Conservation (phyloP, 1,139 yeast genomes). For the Protomyces gravidus region DNA sequence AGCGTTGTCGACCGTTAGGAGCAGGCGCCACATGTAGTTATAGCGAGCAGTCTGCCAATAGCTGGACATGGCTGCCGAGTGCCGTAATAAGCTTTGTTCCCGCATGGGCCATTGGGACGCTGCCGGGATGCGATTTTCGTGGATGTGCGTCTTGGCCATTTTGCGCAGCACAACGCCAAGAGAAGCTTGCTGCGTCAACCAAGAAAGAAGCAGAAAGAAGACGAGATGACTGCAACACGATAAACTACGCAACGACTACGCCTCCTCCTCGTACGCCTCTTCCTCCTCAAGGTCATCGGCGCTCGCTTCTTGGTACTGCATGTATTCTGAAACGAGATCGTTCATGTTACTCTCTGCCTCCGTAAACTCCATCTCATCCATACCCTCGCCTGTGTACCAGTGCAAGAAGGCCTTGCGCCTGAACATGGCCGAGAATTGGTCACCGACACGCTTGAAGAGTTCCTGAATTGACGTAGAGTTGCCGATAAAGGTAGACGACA, state of each 20-base stretch:
- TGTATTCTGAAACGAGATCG: conserved; percentile 46
- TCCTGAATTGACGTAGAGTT: conserved; percentile 48
- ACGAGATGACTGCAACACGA: too few relatives aligned
- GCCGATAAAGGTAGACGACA: conserved; percentile 48
- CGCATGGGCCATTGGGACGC: too few relatives aligned
- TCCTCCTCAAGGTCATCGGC: conserved; percentile 42
- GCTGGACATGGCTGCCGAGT: too few relatives aligned
- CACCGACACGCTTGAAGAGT: conserved; percentile 44
- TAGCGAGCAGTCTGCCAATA: too few relatives aligned
- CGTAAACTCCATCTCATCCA: conserved; percentile 48
- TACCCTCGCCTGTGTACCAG: conserved; percentile 49
- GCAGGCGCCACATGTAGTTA: too few relatives aligned
- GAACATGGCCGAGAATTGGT: conserved; percentile 47
- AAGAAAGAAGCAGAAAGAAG: too few relatives aligned
- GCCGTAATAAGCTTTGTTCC: too few relatives aligned
- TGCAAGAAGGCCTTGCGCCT: conserved; percentile 47
- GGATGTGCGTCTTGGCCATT: background rate
- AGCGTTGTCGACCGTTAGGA: too few relatives aligned
- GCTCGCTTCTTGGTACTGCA: conserved; percentile 47
- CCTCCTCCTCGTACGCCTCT: conserved; percentile 35
- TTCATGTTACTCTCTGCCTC: conserved; percentile 47
- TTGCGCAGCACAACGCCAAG: background rate
- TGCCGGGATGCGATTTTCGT: too few relatives aligned
- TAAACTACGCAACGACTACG: too few relatives aligned
- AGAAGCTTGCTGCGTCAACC: too few relatives aligned